These are phyloP conservation scores for Geotrichum klebahnii DNA, from an alignment of 1,139 yeast genomes.

Conservation along the genomic window DNA sequence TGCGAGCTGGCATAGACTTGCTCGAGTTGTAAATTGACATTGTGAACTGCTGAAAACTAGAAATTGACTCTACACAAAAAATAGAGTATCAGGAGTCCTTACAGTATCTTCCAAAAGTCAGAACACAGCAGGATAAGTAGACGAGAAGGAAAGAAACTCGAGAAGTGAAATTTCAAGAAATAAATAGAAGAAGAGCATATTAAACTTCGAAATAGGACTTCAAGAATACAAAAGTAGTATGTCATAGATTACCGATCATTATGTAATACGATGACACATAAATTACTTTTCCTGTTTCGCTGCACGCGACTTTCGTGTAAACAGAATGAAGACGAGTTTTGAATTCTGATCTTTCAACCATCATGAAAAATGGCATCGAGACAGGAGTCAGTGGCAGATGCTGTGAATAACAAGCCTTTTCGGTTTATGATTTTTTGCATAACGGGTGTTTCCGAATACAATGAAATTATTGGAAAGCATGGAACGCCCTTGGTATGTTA, in stretches of 20 bases:
- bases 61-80: too few relatives aligned
- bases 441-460: slow-evolving; percentile 19
- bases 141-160: too few relatives aligned
- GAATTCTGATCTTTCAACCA: too few relatives aligned
- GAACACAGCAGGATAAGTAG: too few relatives aligned
- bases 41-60: too few relatives aligned
- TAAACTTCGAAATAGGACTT: too few relatives aligned
- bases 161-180: too few relatives aligned
- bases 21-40: slow-evolving; percentile 12
- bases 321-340: background rate
- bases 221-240: background rate
- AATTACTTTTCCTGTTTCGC: background rate
- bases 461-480: slow-evolving; percentile 1
- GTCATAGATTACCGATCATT: background rate
- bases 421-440: slow-evolving; percentile 20
- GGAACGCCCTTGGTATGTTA: slow-evolving; percentile 10
- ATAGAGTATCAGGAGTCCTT: too few relatives aligned
- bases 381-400: background rate
- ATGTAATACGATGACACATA: too few relatives aligned
- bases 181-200: too few relatives aligned
- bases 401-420: slow-evolving; percentile 15
- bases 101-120: too few relatives aligned
- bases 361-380: background rate
- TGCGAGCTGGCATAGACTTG: background rate
- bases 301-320: background rate